phyloP scores from a whole-genome alignment of 129 eudicot genomes.

The Dittrichia graveolens region DNA sequence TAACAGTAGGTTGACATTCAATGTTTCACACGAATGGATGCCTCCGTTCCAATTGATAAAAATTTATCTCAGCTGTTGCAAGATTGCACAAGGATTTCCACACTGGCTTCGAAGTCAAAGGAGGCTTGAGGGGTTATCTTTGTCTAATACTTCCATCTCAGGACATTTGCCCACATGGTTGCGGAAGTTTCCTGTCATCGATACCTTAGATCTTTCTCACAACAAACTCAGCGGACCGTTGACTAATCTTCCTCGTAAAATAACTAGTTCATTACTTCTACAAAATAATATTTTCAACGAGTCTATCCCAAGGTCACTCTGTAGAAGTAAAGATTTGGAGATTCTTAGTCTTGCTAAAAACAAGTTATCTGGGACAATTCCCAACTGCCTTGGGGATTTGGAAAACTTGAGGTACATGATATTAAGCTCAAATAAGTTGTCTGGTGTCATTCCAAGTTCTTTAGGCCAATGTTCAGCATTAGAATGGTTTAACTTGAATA shows the following conservation, averaged over 20 bases:
- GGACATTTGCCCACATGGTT: slow-evolving; percentile 27
- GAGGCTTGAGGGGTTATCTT: neutral
- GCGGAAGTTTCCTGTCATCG: neutral
- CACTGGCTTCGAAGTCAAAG: slow-evolving; percentile 32
- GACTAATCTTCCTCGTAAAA: neutral
- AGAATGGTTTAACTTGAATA: slow-evolving; percentile 20
- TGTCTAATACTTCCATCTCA: neutral
- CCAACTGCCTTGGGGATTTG: neutral
- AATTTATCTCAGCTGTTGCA: neutral
- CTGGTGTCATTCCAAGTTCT: slow-evolving; percentile 23
- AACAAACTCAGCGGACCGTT: slow-evolving; percentile 14
- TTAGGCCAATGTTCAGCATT: neutral
- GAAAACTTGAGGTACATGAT: neutral
- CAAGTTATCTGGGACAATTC: slow-evolving; percentile 22
- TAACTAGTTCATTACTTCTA: neutral
- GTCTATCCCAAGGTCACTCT: slow-evolving; percentile 2
- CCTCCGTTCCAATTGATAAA: slow-evolving; percentile 18
- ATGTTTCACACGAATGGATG: slow-evolving; percentile 4
- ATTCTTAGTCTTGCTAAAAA: slow-evolving; percentile 21
- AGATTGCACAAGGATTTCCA: slow-evolving; percentile 25
- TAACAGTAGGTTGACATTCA: slow-evolving; percentile 3
- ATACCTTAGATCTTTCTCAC: neutral
- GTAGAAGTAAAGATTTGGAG: neutral
- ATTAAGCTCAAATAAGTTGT: slow-evolving; percentile 12
- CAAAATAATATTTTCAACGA: slow-evolving; percentile 19